Evolutionary conservation across 2,329 filamentous ascomycete species (phyloP), one percentile per base, ranked within the genome.

Genomic region (Lachnellula cervina): DNA sequence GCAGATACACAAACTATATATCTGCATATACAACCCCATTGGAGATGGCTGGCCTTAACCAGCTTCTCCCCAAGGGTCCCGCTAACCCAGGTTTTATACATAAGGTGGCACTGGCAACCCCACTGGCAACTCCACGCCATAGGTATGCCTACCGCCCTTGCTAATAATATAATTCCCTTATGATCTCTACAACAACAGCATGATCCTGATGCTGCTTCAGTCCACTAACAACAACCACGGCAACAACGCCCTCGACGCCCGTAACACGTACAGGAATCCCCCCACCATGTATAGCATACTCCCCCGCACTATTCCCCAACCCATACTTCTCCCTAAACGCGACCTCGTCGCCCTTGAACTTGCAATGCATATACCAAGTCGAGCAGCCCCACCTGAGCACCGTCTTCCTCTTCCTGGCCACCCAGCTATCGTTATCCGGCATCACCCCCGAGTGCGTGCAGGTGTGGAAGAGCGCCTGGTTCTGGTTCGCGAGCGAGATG

Each of bases 201-300:
- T 94, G 89, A 70, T 92, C 88, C 73, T 91, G 81, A 64, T 88
- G 78, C 71, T 91, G 86, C 74, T 84, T 87, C 69, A 93, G 70
- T 4, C 89, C 89, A 66, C 84, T 88, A 1, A 93, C 86, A 17
- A 91, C 83, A 23, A 91, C 83, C 1, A 90, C 84, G 0, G 82
- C 89, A 8, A 91, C 84, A 3, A 90, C 73, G 0, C 88, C 89
- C 72, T 92, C 88, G 1, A 92, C 87, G 0, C 87, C 87, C 52
- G 74, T 74, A 6, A 93, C 88, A 7, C 83, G 77, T 34, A 93
- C 80, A 0, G 89, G 89, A 60, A 89, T 83, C 0, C 79, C 89
- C 21, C 89, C 89, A 0, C 89, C 89, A 70, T 92, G 88, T 59
- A 91, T 88, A 1, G 88, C 88, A 74, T 88, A 93, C 34, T 81